Evolutionary conservation across 306 rosid genomes (phyloP), one percentile per base, ranked within the genome.

Genomic region (Gynostemma pentaphyllum): DNA sequence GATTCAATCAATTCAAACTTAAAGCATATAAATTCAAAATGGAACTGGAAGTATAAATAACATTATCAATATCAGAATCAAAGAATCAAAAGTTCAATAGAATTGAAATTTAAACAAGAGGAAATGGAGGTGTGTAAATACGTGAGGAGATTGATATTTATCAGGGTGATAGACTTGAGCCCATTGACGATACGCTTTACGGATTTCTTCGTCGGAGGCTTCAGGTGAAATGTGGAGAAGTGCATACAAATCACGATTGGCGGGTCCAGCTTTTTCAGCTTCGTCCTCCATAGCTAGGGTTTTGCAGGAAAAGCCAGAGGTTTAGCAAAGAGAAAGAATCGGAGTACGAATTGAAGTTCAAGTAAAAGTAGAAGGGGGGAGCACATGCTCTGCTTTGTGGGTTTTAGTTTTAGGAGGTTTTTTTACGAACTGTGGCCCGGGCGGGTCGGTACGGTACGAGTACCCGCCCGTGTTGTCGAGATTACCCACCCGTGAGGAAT

Each of bases 171-270:
- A 92, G 14, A 72, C 80, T 75, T 92, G 99, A 3, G 99, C 96
- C 99, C 99, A 88, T 72, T 92, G 99, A 47, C 96, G 87, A 78
- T 92, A 92, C 28, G 99, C 92, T 80, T 73, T 88, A 54, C 96
- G 91, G 74, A 92, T 86, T 81, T 92, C 99, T 70, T 92, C 99
- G 52, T 88, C 99, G 70, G 96, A 84, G 48, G 99, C 90, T 57
- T 92, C 95, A 1, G 99, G 94, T 3, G 99, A 84, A 62, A 92
- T 44, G 73, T 92, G 80, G 32, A 92, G 75, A 27, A 92, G 77
- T 0, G 99, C 99, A 72, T 92, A 92, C 51, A 92, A 94, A 74
- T 81, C 90, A 71, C 78, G 75, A 29, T 82, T 84, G 32, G 83
- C 84, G 6, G 84, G 85, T 24, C 81, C 83, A 50, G 77, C 86